These are phyloP conservation scores for Lactifluus echinatus DNA, from an alignment of 768 basidiomycete species.

Conservation along the genomic window DNA sequence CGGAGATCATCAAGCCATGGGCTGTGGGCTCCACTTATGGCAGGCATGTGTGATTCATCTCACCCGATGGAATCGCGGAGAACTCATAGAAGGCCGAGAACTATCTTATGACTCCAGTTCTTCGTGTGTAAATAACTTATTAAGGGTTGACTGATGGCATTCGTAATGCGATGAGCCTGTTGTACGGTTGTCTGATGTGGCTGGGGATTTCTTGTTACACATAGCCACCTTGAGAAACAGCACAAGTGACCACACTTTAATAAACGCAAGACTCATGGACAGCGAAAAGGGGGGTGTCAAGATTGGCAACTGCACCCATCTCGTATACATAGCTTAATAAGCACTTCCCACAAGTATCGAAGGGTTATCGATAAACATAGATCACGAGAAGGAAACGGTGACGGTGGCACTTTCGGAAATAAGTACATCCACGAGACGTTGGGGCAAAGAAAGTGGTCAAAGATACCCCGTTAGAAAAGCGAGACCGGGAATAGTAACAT, in stretches of 20 bases:
- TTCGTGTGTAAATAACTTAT: neutral
- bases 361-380: neutral
- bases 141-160: neutral
- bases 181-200: neutral
- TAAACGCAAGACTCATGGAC: too few species aligned
- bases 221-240: neutral
- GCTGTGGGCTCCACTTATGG: too few species aligned
- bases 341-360: neutral
- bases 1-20: neutral
- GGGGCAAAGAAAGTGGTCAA: neutral
- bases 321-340: too few species aligned
- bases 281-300: neutral
- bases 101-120: neutral
- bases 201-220: neutral
- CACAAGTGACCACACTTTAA: neutral
- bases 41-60: too few species aligned
- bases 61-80: too few species aligned
- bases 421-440: neutral
- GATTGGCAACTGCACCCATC: too few species aligned
- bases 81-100: too few species aligned
- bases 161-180: neutral
- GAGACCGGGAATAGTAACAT: conserved; percentile 17
- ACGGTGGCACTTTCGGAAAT: neutral
- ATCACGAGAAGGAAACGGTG: neutral
- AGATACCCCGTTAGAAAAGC: conserved; percentile 11